A percentile compares a stretch with the other conserved stretches of the same genome.
phyloP scores from a whole-genome alignment of 768 basidiomycete genomes.

The Tylopilus sp. region DNA sequence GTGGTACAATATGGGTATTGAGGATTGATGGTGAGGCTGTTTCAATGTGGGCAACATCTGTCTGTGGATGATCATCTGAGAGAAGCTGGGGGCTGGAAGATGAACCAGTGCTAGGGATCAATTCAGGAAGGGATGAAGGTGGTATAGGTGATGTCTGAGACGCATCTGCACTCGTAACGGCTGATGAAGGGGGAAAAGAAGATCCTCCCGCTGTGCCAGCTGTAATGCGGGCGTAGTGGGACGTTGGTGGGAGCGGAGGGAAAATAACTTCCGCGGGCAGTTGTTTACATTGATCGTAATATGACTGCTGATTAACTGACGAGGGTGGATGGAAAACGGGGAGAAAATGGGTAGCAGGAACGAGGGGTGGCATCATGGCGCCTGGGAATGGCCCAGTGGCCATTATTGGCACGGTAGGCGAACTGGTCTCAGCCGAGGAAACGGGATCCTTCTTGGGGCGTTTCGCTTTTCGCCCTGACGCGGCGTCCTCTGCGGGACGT shows the following conservation, averaged over 20 bases:
- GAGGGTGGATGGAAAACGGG: conserved; percentile 52
- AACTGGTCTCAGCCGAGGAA: conserved; percentile 23
- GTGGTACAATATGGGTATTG: conserved; percentile 4
- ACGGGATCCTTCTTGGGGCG: conserved; percentile 39
- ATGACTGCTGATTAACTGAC: conserved; percentile 68
- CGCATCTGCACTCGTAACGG: conserved; percentile 18
- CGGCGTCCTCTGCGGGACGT: conserved; percentile 36
- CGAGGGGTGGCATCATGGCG: conserved; percentile 20
- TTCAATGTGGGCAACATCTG: conserved; percentile 14
- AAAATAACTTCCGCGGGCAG: conserved; percentile 66
- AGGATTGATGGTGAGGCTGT: conserved; percentile 19
- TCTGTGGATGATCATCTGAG: conserved; percentile 25
- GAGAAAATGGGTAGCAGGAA: conserved; percentile 23
- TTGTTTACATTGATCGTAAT: conserved; percentile 60
- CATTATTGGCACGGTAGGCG: conserved; percentile 20
- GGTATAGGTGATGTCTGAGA: conserved; percentile 29
- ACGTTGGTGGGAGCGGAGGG: conserved; percentile 62
- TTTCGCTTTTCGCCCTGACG: conserved; percentile 44
- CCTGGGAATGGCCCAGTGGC: conserved; percentile 15
- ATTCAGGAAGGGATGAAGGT: conserved; percentile 51
- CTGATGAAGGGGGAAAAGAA: conserved; percentile 24
- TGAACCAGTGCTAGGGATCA: conserved; percentile 59
- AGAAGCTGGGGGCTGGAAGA: conserved; percentile 61
- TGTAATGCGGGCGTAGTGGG: conserved; percentile 35
- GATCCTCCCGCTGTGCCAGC: conserved; percentile 10